Evolutionary conservation across 768 basidiomycete species (phyloP).

Genomic region (Mycena vitilis): DNA sequence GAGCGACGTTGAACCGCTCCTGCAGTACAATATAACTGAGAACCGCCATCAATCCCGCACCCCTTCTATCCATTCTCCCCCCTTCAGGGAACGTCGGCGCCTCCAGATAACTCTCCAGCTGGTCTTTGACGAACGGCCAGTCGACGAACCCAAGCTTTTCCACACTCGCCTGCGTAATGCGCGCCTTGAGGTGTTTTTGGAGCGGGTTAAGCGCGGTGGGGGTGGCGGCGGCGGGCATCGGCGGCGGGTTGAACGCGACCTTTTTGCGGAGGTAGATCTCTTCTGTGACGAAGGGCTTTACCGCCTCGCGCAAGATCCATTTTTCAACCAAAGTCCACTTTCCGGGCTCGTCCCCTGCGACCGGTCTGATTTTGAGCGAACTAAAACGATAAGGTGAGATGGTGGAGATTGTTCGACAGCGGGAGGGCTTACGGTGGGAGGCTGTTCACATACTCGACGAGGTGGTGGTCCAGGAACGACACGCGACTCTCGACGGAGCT

Average conservation of each 20-base stretch:
- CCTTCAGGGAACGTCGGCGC: slow-evolving; percentile 8
- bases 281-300: slow-evolving; percentile 35
- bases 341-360: not conserved
- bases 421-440: slow-evolving; percentile 1
- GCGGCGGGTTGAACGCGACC: slow-evolving; percentile 27
- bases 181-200: slow-evolving; percentile 24
- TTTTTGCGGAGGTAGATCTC: slow-evolving; percentile 34
- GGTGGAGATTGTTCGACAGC: not conserved
- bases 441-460: not conserved
- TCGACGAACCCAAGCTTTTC: slow-evolving; percentile 26
- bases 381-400: not conserved
- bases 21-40: slow-evolving; percentile 31
- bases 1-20: too few relatives aligned
- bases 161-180: slow-evolving; percentile 28
- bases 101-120: slow-evolving; percentile 18
- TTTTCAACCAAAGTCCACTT: slow-evolving; percentile 34
- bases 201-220: slow-evolving; percentile 18
- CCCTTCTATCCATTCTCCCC: slow-evolving; percentile 17
- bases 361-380: slow-evolving; percentile 22
- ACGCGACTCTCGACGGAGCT: slow-evolving; percentile 31
- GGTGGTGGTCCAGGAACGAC: slow-evolving; percentile 29
- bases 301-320: slow-evolving; percentile 36
- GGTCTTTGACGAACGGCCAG: slow-evolving; percentile 22
- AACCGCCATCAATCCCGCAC: slow-evolving; percentile 12
- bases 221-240: not conserved